A percentile compares a stretch with the other conserved stretches of the same genome.
These are phyloP conservation scores for Quercus wislizeni DNA, from an alignment of 306 rosid species.

Conservation along the genomic window DNA sequence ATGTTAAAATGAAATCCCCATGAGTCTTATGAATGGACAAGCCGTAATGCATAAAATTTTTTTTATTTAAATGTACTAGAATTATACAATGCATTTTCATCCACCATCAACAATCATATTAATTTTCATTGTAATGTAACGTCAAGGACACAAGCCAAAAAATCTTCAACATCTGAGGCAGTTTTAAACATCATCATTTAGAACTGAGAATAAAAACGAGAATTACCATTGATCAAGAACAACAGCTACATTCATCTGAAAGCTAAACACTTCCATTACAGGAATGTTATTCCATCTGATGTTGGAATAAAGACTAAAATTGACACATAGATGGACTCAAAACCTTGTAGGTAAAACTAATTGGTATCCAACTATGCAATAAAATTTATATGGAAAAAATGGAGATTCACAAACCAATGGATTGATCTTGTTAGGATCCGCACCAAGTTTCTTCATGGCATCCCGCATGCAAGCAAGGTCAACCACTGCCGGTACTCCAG, in stretches of 20 bases:
- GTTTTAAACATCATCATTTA: background rate
- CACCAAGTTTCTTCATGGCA: background rate
- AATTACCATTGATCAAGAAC: background rate
- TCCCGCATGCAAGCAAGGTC: constrained; percentile 15
- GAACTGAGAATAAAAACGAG: background rate
- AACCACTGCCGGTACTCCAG: constrained; percentile 5
- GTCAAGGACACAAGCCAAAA: background rate
- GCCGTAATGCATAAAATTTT: background rate
- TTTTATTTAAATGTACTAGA: background rate
- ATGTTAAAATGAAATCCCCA: background rate
- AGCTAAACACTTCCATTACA: background rate
- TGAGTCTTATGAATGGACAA: background rate
- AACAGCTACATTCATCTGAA: background rate
- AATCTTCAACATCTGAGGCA: background rate
- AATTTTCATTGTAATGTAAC: background rate
- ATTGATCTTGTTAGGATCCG: background rate
- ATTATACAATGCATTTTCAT: background rate
- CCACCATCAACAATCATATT: background rate
- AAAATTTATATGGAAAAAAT: background rate
- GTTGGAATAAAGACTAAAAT: background rate
- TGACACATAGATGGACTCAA: background rate
- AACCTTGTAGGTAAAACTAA: background rate
- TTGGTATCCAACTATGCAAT: background rate
- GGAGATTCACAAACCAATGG: background rate
- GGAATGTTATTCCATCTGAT: background rate